Evolutionary conservation across 495 filamentous ascomycete species (phyloP).

Genomic region (Pyronema omphalodes): DNA sequence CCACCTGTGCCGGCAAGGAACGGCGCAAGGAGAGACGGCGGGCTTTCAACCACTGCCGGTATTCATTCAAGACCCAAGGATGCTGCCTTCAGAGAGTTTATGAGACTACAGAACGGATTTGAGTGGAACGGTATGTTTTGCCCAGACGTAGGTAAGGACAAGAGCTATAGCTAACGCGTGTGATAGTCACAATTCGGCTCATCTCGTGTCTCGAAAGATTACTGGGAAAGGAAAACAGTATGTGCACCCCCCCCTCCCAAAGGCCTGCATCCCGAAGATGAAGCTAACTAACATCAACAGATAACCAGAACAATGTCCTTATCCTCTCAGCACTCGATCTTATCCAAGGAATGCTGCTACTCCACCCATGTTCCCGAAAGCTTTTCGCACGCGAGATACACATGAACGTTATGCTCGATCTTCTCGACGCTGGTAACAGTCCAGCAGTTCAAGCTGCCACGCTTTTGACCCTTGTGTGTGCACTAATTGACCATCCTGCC

Average conservation of each 20-base stretch:
- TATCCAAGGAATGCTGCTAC: slow-evolving; percentile 73
- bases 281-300: slow-evolving; percentile 18
- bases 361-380: slow-evolving; percentile 79
- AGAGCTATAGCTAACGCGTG: slow-evolving; percentile 4
- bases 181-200: slow-evolving; percentile 59
- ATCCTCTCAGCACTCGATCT: slow-evolving; percentile 78
- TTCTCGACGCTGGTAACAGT: slow-evolving; percentile 82
- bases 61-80: slow-evolving; percentile 37
- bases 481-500: slow-evolving; percentile 59
- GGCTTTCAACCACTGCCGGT: slow-evolving; percentile 3
- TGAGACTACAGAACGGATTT: slow-evolving; percentile 89
- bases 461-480: slow-evolving; percentile 73
- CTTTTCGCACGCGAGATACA: slow-evolving; percentile 79
- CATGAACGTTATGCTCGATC: slow-evolving; percentile 91
- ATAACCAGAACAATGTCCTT: slow-evolving; percentile 70
- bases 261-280: background rate
- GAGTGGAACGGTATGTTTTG: slow-evolving; percentile 66
- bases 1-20: background rate
- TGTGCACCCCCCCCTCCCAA: slow-evolving; percentile 5
- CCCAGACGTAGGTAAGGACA: background rate
- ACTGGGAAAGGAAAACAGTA: slow-evolving; percentile 53
- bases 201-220: slow-evolving; percentile 75
- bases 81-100: slow-evolving; percentile 88
- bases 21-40: slow-evolving; percentile 12
- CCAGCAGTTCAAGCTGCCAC: slow-evolving; percentile 80